Base-by-base conservation (phyloP, 345 rosid species). In the Firmiana major region DNA sequence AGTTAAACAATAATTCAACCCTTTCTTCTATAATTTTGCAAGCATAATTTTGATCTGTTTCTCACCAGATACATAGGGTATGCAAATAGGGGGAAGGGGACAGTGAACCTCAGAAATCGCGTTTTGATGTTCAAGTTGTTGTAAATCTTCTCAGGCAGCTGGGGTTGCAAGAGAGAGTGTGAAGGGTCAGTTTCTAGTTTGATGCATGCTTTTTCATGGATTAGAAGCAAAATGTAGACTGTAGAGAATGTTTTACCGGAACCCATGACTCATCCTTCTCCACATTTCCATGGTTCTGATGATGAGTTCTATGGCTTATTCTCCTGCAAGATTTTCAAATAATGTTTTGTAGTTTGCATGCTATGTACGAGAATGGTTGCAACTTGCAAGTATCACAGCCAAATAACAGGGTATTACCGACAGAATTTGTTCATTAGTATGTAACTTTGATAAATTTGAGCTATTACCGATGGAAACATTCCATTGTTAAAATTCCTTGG, bases 211-310 rank as follows among this genome's bases (percentile, higher is more conserved):
- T 62, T 31, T 7, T 8, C 9, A 22, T 21, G 11, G 34, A 45
- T 9, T 22, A 68, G 54, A 46, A 43, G n/a, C 12, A 15, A 63
- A 67, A 12, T 31, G 34, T 31, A 31, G 34, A 31, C 3, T 31
- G 31, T 42, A 3, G 19, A 55, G 26, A 62, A 75, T 45, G 8
- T 11, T 45, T 76, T 77, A 92, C 97, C 76, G 97, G 97, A 71
- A 88, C 92, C 97, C 97, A 90, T 1, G 97, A 92, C 79, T 92
- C 97, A 75, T 92, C 97, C 73, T 87, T 88, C 77, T 92, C 97
- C 73, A 92, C 92, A 78, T 92, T 87, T 76, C 97, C 94, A 84
- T 92, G 97, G 86, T 92, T 92, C 71, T 92, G 94, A 78, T 92
- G 97, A 71, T 92, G 97, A 63, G 92, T 92, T 82, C 91, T 88